Evolutionary conservation across 495 filamentous ascomycete species (phyloP).

Genomic region (Collariella sp.): DNA sequence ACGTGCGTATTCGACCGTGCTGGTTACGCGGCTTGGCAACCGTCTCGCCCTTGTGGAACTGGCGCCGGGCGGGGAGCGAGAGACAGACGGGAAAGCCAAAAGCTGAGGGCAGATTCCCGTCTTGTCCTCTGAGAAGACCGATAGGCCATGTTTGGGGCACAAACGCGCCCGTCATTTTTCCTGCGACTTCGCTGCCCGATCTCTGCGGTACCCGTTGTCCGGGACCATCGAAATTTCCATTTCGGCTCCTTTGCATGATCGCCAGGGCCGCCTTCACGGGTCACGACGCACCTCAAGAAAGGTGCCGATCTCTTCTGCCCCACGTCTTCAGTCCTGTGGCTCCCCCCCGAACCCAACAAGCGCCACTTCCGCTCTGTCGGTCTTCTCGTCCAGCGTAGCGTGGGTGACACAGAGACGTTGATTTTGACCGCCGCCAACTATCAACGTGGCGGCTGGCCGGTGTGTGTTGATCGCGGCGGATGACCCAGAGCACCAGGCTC

Average conservation of each 20-base stretch:
- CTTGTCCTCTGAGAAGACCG: too few relatives aligned
- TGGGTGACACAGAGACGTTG: background rate
- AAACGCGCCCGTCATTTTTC: background rate
- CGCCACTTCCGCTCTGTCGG: background rate
- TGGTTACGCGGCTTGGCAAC: constrained; percentile 8
- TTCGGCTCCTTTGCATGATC: constrained; percentile 9
- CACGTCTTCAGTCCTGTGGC: too few relatives aligned
- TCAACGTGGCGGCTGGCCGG: background rate
- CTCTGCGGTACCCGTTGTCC: background rate
- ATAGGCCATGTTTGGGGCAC: background rate
- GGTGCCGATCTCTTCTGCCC: too few relatives aligned
- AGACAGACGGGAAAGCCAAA: too few relatives aligned
- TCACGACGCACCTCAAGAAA: too few relatives aligned
- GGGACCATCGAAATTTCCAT: constrained; percentile 4
- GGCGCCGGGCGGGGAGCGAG: background rate
- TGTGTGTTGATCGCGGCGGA: background rate
- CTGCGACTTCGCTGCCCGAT: background rate
- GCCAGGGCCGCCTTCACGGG: constrained; percentile 8
- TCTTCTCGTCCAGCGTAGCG: background rate
- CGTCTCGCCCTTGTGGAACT: constrained; percentile 7
- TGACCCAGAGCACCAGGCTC: background rate
- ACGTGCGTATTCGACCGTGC: constrained; percentile 9
- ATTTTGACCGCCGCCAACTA: too few relatives aligned
- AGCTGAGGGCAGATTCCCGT: too few relatives aligned
- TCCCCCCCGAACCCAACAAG: too few relatives aligned